Base-by-base conservation (phyloP, 1,284 basidiomycete genomes). In the Fomitopsis schrenkii region DNA sequence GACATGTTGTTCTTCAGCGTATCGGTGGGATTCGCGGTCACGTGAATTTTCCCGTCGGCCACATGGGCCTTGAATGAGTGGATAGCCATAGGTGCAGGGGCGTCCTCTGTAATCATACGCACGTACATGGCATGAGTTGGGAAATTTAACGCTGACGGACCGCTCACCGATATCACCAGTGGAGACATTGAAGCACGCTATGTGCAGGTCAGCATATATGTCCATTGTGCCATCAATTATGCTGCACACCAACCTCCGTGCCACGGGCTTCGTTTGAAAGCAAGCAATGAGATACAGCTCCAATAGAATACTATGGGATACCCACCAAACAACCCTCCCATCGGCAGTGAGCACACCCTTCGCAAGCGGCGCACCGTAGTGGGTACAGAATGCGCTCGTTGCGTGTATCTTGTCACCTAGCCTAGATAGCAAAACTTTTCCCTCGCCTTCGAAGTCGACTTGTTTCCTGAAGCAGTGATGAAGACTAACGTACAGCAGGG, bases 161-260 rank as follows among this genome's bases (percentile, higher is more conserved):
- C 15, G 30, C 48, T 45, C 66, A 88, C 87, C 87, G 58, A 91
- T 91, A 66, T 92, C 89, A 10, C 88, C 89, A 38, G 85, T 91
- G 76, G 86, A 88, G 52, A 93, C 84, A 67, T 91, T 91, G 83
- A 96, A 97, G 77, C 94, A 96, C 41, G 95, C 94, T 90, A 46
- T 30, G 6, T n/a, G 3, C 4, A 19, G 36, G 19, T 41, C 26
- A 58, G 45, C 46, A 33, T 57, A 50, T 36, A 55, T 33, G 45
- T 33, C 19, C 19, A 46, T 46, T n/a, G 5, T 7, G 28, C 22
- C 22, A 22, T 9, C 14, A 17, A 19, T 6, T 5, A 26, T 15
- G 22, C 28, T 55, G 48, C 36, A 44, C 44, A 71, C 79, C 60
- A 67, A 90, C 89, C 90, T 77, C 94, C 93, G 73, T 96, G 94